Evolutionary conservation across 495 filamentous ascomycete species (phyloP).

Genomic region (Baudoinia panamericana): DNA sequence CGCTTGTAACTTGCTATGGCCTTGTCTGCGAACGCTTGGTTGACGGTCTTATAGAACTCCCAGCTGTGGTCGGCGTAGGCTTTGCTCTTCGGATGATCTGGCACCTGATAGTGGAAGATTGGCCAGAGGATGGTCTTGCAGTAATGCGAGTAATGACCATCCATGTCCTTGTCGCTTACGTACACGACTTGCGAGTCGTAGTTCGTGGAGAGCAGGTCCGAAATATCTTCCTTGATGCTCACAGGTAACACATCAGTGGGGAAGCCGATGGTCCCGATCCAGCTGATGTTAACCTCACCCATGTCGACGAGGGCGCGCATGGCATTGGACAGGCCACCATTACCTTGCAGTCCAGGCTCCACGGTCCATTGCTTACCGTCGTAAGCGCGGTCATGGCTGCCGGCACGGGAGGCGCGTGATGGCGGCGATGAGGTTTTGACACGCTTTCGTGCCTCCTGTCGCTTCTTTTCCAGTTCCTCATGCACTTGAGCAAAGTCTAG

Average conservation of each 20-base stretch:
- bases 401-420: constrained; percentile 16
- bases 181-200: constrained; percentile 70
- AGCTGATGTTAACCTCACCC: constrained; percentile 52
- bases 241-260: constrained; percentile 68
- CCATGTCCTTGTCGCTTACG: constrained; percentile 74
- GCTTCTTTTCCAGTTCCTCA: constrained; percentile 19
- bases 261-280: constrained; percentile 85
- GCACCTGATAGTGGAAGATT: constrained; percentile 85
- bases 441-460: constrained; percentile 24
- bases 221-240: constrained; percentile 61
- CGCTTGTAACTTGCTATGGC: constrained; percentile 68
- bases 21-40: constrained; percentile 78
- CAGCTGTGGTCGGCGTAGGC: constrained; percentile 93
- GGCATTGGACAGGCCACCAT: constrained; percentile 79
- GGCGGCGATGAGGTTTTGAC: constrained; percentile 9
- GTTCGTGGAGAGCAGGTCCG: constrained; percentile 62
- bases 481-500: constrained; percentile 49
- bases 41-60: constrained; percentile 82
- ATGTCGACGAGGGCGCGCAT: constrained; percentile 59
- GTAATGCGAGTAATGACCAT: constrained; percentile 84
- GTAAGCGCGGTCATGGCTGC: constrained; percentile 45
- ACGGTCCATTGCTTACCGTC: constrained; percentile 65
- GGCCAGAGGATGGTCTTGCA: constrained; percentile 51
- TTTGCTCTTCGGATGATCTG: constrained; percentile 93
- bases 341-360: constrained; percentile 72